These are phyloP conservation scores for Nicotiana attenuata DNA, from an alignment of 257 asterid species.

Conservation along the genomic window DNA sequence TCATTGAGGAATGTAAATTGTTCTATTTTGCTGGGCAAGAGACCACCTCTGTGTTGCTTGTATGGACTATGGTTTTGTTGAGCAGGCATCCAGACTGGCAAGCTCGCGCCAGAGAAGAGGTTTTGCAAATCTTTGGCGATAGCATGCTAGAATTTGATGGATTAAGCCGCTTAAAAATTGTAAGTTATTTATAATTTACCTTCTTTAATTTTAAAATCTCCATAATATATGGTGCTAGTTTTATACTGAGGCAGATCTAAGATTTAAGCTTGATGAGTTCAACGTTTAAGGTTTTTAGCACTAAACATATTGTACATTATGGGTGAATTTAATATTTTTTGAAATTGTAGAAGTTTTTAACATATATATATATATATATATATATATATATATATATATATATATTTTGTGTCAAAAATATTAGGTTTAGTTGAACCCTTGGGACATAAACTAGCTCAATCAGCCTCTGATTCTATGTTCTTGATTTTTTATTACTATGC, in stretches of 20 bases:
- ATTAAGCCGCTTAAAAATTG: conserved; percentile 19
- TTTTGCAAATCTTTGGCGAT: conserved; percentile 8
- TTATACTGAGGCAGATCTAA: no score
- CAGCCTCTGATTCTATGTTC: no score
- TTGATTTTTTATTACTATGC: background rate
- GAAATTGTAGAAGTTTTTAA: no score
- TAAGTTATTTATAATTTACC: background rate
- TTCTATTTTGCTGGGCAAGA: conserved; percentile 34
- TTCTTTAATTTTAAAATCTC: background rate
- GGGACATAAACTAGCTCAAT: no score
- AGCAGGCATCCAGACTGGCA: conserved; percentile 24
- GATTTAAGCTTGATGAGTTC: no score
- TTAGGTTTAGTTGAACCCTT: background rate
- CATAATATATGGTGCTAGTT: background rate
- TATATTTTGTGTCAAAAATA: no score
- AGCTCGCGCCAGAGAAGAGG: conserved; percentile 27
- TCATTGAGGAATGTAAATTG: conserved; percentile 27
- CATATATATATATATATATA: no score
- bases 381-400: no score
- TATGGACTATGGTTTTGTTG: conserved; percentile 29
- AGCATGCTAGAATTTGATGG: conserved; percentile 13
- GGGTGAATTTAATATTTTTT: no score
- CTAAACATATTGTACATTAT: no score
- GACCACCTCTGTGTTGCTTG: conserved; percentile 19
- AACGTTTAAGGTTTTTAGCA: no score